A percentile compares a stretch with the other conserved stretches of the same genome.
Conservation (phyloP, 345 rosid species). For the Durio zibethinus region DNA sequence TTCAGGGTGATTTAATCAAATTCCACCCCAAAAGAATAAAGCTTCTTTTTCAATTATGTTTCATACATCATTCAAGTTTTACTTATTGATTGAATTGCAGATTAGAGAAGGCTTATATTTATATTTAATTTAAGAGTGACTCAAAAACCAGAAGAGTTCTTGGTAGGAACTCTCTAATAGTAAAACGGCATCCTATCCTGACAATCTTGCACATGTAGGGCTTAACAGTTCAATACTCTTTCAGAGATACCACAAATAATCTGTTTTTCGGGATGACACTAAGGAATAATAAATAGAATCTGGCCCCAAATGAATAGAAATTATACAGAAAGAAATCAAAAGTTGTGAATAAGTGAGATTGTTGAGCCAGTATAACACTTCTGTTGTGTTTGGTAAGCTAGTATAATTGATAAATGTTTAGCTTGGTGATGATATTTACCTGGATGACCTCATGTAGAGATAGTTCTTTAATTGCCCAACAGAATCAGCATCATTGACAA, state of each 20-base stretch:
- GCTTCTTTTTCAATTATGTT: not conserved
- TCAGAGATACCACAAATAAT: not conserved
- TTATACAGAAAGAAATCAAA: not conserved
- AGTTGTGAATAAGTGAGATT: not conserved
- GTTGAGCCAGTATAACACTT: not conserved
- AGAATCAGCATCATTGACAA: slow-evolving; percentile 54
- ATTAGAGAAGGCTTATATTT: not conserved
- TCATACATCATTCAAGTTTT: not conserved
- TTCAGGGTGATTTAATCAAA: not conserved
- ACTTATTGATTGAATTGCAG: not conserved
- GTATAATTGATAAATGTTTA: not conserved
- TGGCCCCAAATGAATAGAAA: not conserved
- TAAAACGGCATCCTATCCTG: not conserved
- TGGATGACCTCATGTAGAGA: slow-evolving; percentile 43
- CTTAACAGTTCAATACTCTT: not conserved
- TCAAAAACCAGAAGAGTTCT: not conserved
- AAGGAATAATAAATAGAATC: not conserved
- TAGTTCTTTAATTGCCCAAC: slow-evolving; percentile 48
- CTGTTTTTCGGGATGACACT: not conserved
- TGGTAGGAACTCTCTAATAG: not conserved
- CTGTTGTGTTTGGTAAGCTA: not conserved
- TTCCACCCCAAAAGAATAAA: not conserved
- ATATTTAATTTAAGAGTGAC: not conserved
- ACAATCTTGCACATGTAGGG: not conserved
- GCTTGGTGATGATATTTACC: slow-evolving; percentile 33